A percentile compares a stretch with the other conserved stretches of the same genome.
phyloP scores from a whole-genome alignment of 352 stramenopile species.

The Phytophthora rubi region DNA sequence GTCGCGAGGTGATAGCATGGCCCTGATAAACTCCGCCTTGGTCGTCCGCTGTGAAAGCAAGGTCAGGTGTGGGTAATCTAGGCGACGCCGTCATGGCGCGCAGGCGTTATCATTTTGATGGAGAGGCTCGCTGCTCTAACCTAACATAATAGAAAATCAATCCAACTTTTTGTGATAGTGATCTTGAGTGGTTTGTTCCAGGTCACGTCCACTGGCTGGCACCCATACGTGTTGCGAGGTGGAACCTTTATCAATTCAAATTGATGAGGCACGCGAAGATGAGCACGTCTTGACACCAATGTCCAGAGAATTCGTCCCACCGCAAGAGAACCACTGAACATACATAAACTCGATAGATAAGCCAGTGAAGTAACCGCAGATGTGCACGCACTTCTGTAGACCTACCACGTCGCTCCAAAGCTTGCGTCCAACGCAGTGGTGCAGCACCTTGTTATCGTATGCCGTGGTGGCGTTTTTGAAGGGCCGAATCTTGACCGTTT shows the following conservation, averaged over 20 bases:
- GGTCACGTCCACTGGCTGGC: neutral
- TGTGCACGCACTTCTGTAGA: slow-evolving; percentile 25
- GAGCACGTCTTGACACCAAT: neutral
- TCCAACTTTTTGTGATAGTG: neutral
- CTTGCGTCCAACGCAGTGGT: slow-evolving; percentile 25
- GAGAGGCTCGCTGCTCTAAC: neutral
- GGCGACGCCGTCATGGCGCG: neutral
- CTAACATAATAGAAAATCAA: neutral
- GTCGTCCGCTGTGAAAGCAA: neutral
- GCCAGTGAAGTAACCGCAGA: slow-evolving; percentile 35
- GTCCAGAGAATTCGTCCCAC: neutral
- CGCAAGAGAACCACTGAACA: neutral
- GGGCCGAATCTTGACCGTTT: slow-evolving; percentile 26
- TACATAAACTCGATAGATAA: slow-evolving; percentile 8
- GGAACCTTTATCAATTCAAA: neutral
- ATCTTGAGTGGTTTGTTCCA: neutral
- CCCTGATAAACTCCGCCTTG: neutral
- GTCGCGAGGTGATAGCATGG: neutral
- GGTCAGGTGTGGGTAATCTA: neutral
- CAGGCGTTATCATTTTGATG: neutral
- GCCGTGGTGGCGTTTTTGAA: neutral
- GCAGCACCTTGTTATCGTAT: slow-evolving; percentile 12
- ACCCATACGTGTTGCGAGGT: neutral
- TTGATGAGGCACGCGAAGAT: neutral
- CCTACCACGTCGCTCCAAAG: slow-evolving; percentile 25